phyloP scores from a whole-genome alignment of 192 early-diverging fungal species.

The Linnemannia exigua region DNA sequence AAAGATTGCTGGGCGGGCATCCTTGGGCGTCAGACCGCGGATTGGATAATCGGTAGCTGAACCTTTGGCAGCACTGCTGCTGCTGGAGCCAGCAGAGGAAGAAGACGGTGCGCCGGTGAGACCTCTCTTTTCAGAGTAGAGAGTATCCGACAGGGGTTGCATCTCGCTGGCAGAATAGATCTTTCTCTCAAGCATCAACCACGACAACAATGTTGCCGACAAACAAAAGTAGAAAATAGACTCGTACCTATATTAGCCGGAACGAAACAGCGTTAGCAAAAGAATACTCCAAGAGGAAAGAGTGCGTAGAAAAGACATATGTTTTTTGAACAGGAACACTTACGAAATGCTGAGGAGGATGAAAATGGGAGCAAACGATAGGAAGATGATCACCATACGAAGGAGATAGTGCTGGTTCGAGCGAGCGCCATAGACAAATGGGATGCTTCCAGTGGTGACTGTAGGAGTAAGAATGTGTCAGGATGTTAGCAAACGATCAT shows the following conservation, averaged over 20 bases:
- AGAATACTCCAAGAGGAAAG: not conserved
- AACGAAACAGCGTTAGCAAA: not conserved
- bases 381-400: slow-evolving; percentile 84
- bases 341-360: slow-evolving; percentile 87
- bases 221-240: slow-evolving; percentile 90
- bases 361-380: slow-evolving; percentile 91
- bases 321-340: not conserved
- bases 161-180: slow-evolving; percentile 57
- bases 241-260: slow-evolving; percentile 70
- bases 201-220: slow-evolving; percentile 76
- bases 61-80: not conserved
- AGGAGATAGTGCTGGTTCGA: slow-evolving; percentile 82
- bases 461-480: not conserved
- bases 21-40: slow-evolving; percentile 65
- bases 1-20: slow-evolving; percentile 74
- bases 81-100: slow-evolving; percentile 4
- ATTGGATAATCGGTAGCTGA: slow-evolving; percentile 32
- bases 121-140: slow-evolving; percentile 13
- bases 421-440: slow-evolving; percentile 71
- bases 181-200: slow-evolving; percentile 82
- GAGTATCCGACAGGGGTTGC: slow-evolving; percentile 42
- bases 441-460: slow-evolving; percentile 69
- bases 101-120: not conserved
- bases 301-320: not conserved
- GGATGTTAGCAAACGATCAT: not conserved